These are phyloP conservation scores for Scutellaria minor DNA, from an alignment of 257 asterid species.

Conservation along the genomic window DNA sequence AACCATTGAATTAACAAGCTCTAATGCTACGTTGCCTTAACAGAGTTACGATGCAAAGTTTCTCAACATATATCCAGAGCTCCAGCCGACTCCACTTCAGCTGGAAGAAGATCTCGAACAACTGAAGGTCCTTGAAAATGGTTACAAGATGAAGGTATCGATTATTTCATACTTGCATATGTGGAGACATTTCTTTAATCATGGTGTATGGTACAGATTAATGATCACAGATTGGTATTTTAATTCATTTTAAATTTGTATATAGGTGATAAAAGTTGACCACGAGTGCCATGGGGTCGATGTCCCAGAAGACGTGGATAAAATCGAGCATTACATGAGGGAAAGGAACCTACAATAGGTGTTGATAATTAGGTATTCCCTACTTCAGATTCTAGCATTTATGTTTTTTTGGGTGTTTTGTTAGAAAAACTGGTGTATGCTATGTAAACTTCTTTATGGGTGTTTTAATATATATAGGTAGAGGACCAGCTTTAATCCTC, in stretches of 20 bases:
- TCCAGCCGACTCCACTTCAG: slow-evolving; percentile 83
- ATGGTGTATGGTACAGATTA: too few species aligned
- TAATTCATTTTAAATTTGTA: too few species aligned
- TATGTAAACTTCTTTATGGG: too few species aligned
- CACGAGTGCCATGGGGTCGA: slow-evolving; percentile 77
- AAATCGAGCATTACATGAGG: slow-evolving; percentile 60
- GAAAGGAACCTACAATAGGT: slow-evolving; percentile 47
- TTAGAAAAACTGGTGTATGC: too few species aligned
- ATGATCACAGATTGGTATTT: too few species aligned
- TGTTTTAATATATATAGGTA: too few species aligned
- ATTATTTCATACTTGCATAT: not conserved
- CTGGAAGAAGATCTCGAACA: slow-evolving; percentile 98
- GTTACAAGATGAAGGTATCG: slow-evolving; percentile 91
- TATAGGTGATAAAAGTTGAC: slow-evolving; percentile 73
- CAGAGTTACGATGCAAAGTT: slow-evolving; percentile 90
- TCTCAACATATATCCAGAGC: slow-evolving; percentile 68
- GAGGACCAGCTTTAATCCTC: too few species aligned
- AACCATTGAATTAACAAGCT: slow-evolving; percentile 2
- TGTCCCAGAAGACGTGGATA: slow-evolving; percentile 65
- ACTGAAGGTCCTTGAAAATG: slow-evolving; percentile 92
- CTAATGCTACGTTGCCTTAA: slow-evolving; percentile 27
- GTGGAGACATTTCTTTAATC: not conserved
- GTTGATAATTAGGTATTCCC: too few species aligned
- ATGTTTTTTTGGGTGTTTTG: too few species aligned
- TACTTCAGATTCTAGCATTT: too few species aligned